Base-by-base conservation (phyloP, 1,139 yeast species). In the Spencermartinsiella ligniputridi region DNA sequence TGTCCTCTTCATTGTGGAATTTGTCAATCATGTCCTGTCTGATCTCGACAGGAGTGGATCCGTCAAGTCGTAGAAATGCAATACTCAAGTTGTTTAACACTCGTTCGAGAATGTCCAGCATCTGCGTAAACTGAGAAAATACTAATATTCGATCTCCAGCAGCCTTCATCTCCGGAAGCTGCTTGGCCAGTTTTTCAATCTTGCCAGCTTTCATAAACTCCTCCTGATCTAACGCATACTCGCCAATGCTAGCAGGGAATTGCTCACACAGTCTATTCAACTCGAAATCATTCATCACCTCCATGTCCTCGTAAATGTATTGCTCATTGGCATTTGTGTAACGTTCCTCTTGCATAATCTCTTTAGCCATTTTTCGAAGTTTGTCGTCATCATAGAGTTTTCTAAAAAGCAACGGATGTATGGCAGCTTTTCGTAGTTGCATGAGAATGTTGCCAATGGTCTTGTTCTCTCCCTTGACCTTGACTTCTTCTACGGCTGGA, bases 361-460 rank as follows among this genome's bases (percentile, higher is more conserved):
- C 79, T 51, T 72, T 75, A 37, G 96, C 75, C 97, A 92, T 92
- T 41, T 70, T 60, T 39, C 66, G 61, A 46, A 94, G 63, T 32
- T 58, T 69, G 0, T 64, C 69, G 55, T 85, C 86, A 24, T 70
- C 67, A 60, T 78, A 92, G 17, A 71, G 57, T 22, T 68, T 66
- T 57, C 98, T 88, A 65, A 89, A 92, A 27, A 92, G 92, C 67
- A 86, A 83, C 1, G 97, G 98, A 73, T 92, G 98, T 57, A 92
- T 84, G 65, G 97, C 90, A 41, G 95, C 92, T 68, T 92, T 92
- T 60, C 97, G 79, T 64, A 92, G 73, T 67, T 88, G 96, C 98
- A 92, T 92, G 47, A 92, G 71, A 2, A 89, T 87, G 63, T 88
- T 88, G 68, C 69, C 87, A 81, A 53, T 52, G 13, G 49, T 53